Evolutionary conservation across 2,329 filamentous ascomycete species (phyloP).

Genomic region (Tolypocladium inflatum): DNA sequence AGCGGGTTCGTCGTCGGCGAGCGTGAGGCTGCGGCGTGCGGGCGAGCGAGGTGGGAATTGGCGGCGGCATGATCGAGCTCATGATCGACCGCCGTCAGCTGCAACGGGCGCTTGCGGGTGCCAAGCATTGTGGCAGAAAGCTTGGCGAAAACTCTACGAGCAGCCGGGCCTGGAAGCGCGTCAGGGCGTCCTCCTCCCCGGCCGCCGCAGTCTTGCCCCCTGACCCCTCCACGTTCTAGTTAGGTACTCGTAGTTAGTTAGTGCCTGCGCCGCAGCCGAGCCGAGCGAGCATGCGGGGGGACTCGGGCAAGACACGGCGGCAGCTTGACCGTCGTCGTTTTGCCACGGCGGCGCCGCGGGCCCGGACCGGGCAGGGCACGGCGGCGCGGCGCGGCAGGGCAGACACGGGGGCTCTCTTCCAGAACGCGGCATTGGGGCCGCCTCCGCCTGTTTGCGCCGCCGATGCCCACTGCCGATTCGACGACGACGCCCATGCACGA

Average conservation of each 20-base stretch:
- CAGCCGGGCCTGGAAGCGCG: too few relatives aligned
- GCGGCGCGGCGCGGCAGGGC: not conserved
- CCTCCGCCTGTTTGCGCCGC: not conserved
- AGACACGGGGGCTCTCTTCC: not conserved
- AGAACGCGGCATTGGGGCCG: not conserved
- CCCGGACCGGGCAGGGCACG: too few relatives aligned
- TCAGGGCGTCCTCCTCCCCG: too few relatives aligned
- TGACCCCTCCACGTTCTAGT: not conserved
- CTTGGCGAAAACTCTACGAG: not conserved
- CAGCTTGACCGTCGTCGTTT: not conserved
- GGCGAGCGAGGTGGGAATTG: too few relatives aligned
- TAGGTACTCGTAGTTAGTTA: too few relatives aligned
- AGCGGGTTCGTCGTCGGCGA: too few relatives aligned
- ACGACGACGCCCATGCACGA: not conserved
- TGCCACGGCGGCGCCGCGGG: too few relatives aligned
- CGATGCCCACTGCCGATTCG: not conserved
- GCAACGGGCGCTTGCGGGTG: not conserved
- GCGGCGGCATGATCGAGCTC: too few relatives aligned
- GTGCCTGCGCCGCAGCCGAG: not conserved
- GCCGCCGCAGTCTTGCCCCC: not conserved
- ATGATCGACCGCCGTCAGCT: too few relatives aligned
- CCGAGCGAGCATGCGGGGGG: not conserved
- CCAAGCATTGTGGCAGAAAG: not conserved
- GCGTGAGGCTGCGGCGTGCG: too few relatives aligned
- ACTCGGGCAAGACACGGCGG: too few relatives aligned